Conservation (phyloP, 495 filamentous ascomycete species). For the Podospora tetraspora region DNA sequence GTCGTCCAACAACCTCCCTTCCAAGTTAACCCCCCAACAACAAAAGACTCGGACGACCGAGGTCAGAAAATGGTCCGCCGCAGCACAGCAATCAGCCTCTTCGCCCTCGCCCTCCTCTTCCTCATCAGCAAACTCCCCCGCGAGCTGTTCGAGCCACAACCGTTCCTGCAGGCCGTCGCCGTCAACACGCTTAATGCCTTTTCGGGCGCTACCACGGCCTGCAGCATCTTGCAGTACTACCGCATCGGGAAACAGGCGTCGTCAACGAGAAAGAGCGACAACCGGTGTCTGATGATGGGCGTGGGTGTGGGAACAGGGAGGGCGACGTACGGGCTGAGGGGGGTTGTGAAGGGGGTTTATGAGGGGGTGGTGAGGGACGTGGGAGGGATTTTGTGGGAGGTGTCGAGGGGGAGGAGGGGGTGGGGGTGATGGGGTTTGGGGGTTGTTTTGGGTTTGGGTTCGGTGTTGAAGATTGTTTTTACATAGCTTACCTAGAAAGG, state of each 20-base stretch:
- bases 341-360: neutral
- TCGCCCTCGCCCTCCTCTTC: neutral
- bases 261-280: neutral
- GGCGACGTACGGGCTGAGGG: neutral
- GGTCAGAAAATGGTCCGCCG: neutral
- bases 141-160: neutral
- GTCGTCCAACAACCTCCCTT: too few species aligned
- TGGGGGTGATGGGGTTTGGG: neutral
- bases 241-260: neutral
- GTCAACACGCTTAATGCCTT: neutral
- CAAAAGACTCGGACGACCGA: too few species aligned
- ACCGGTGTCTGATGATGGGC: neutral
- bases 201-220: neutral
- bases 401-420: neutral
- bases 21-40: too few species aligned
- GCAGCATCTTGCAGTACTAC: neutral
- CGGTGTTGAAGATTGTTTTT: too few species aligned
- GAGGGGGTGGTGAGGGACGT: neutral
- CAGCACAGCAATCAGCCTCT: neutral
- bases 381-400: neutral
- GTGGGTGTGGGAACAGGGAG: neutral
- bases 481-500: too few species aligned
- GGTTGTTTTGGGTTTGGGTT: neutral
- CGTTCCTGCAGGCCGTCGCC: neutral
- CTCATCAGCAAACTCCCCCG: neutral